A percentile compares a stretch with the other conserved stretches of the same genome.
Conservation (phyloP, 345 rosid genomes). For the Carallia pectinifolia region DNA sequence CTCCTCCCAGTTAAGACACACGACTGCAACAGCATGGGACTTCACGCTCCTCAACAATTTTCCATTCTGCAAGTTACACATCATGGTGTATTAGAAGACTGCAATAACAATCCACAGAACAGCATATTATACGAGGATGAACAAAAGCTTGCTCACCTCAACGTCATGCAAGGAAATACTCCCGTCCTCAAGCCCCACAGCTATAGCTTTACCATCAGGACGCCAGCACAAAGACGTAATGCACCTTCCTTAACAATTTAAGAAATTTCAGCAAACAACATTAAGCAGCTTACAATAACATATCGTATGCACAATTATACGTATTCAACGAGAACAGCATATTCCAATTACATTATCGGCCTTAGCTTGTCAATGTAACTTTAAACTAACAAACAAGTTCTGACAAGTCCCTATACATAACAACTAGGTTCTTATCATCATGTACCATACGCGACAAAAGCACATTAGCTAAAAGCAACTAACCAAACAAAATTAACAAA, state of each 20-base stretch:
- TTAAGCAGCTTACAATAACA: background rate
- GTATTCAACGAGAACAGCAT: background rate
- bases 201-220: constrained; percentile 85
- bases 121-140: background rate
- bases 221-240: constrained; percentile 81
- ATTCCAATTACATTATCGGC: no score
- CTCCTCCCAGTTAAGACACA: constrained; percentile 88
- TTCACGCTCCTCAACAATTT: constrained; percentile 71
- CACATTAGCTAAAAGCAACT: background rate
- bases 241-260: constrained; percentile 45
- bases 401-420: no score
- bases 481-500: background rate
- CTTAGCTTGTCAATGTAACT: no score
- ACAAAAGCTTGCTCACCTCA: constrained; percentile 48
- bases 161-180: constrained; percentile 77
- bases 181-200: constrained; percentile 88
- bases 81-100: constrained; percentile 1
- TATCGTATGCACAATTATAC: background rate
- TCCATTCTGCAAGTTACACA: constrained; percentile 56
- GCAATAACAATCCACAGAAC: background rate
- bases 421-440: no score
- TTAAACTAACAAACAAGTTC: no score
- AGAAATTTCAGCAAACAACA: background rate
- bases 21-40: constrained; percentile 69
- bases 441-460: background rate